A percentile compares a stretch with the other conserved stretches of the same genome.
phyloP scores from a whole-genome alignment of 495 filamentous ascomycete species.

The Polyplosphaeria fusca region DNA sequence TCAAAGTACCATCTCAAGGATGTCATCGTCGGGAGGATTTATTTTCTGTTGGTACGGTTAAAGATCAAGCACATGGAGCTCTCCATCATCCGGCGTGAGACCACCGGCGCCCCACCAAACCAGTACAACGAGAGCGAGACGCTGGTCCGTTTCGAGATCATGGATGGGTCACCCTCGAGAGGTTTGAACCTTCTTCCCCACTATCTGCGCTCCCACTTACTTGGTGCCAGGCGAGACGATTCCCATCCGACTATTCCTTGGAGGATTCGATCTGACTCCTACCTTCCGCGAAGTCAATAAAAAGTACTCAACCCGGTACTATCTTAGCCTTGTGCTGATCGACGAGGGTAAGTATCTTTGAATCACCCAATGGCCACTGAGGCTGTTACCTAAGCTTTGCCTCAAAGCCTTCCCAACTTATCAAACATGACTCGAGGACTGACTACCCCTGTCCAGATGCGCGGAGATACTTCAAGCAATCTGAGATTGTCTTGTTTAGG shows the following conservation, averaged over 20 bases:
- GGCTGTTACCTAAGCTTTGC: too few relatives aligned
- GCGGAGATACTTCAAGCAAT: constrained; percentile 97
- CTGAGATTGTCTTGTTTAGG: constrained; percentile 95
- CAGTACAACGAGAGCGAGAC: constrained; percentile 99
- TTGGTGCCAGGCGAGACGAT: constrained; percentile 77
- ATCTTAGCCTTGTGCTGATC: constrained; percentile 92
- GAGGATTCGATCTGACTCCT: constrained; percentile 94
- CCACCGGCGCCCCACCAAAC: constrained; percentile 96
- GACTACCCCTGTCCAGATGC: constrained; percentile 65
- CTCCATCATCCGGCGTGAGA: constrained; percentile 94
- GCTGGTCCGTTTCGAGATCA: constrained; percentile 97
- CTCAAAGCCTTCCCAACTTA: too few relatives aligned
- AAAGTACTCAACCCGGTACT: constrained; percentile 98
- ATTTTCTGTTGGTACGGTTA: constrained; percentile 93
- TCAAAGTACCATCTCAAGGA: constrained; percentile 99
- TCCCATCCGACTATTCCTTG: constrained; percentile 94
- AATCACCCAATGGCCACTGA: background rate
- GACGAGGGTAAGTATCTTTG: constrained; percentile 69
- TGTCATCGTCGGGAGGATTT: constrained; percentile 98
- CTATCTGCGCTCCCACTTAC: constrained; percentile 37
- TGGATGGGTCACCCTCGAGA: constrained; percentile 96
- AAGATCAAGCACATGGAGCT: constrained; percentile 99
- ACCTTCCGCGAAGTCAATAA: constrained; percentile 99
- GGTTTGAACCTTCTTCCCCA: constrained; percentile 48
- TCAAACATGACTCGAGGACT: too few relatives aligned